Percentiles rank a stretch among this genome's conserved stretches.
phyloP scores from a whole-genome alignment of 495 filamentous ascomycete species.

The Neurospora hispaniola region DNA sequence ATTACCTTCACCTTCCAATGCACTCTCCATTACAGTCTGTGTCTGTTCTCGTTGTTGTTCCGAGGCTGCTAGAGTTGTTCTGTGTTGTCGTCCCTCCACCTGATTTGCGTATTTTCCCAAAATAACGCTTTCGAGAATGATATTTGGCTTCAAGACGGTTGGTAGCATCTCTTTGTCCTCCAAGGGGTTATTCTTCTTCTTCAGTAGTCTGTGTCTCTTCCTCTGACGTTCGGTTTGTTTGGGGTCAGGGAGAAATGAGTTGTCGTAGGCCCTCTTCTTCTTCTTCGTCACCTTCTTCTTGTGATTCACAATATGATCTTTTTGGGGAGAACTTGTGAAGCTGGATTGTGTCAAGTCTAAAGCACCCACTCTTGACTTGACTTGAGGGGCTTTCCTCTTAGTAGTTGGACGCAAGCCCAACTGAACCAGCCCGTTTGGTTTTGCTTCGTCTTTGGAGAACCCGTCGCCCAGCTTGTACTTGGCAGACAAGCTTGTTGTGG shows the following conservation, averaged over 20 bases:
- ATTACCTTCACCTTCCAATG: neutral
- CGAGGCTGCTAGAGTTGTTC: neutral
- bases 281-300: neutral
- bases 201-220: neutral
- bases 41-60: neutral
- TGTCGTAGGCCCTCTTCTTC: constrained; percentile 5
- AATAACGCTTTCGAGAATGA: neutral
- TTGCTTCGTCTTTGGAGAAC: constrained; percentile 16
- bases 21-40: neutral
- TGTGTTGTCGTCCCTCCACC: neutral
- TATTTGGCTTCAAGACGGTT: neutral
- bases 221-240: neutral
- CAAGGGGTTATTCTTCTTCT: neutral
- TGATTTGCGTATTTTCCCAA: neutral
- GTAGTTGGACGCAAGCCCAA: neutral
- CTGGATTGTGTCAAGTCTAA: constrained; percentile 13
- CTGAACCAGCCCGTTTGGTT: constrained; percentile 7
- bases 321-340: neutral
- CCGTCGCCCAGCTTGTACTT: constrained; percentile 11
- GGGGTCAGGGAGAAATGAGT: neutral
- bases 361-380: neutral
- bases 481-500: neutral
- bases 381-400: constrained; percentile 2
- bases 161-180: neutral
- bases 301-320: neutral